phyloP scores from a whole-genome alignment of 2,329 filamentous ascomycete genomes.

The Colletotrichum liaoningense region DNA sequence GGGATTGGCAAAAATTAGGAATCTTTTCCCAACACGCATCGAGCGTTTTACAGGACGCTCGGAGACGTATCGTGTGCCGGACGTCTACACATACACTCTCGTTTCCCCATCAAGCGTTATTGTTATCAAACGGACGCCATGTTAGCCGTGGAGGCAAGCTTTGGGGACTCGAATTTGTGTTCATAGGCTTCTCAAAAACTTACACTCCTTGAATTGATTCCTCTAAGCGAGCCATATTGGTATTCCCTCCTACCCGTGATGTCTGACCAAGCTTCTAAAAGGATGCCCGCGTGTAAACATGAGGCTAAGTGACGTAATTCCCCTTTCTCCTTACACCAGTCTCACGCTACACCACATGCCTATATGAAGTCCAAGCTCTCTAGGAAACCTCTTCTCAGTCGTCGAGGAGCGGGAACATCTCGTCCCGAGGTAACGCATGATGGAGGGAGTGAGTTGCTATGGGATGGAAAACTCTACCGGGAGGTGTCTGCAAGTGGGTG shows the following conservation, averaged over 20 bases:
- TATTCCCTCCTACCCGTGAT: background rate
- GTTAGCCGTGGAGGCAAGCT: background rate
- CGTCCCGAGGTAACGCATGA: background rate
- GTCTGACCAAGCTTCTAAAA: background rate
- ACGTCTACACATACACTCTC: background rate
- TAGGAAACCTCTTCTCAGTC: background rate
- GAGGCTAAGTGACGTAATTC: background rate
- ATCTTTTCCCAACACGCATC: background rate
- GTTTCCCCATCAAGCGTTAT: background rate
- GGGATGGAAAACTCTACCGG: background rate
- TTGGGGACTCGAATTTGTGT: background rate
- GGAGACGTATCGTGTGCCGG: background rate
- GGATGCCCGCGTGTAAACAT: background rate
- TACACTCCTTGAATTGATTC: slow-evolving; percentile 10
- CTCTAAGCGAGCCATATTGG: background rate
- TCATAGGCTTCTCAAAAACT: background rate
- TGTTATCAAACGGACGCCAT: background rate
- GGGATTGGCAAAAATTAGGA: slow-evolving; percentile 1
- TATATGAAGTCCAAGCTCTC: background rate
- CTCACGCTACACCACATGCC: background rate
- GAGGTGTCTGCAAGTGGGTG: too few relatives aligned
- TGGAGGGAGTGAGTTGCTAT: background rate
- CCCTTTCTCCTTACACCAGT: background rate
- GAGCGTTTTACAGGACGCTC: background rate
- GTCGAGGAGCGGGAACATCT: background rate